A percentile compares a stretch with the other conserved stretches of the same genome.
phyloP scores from a whole-genome alignment of 345 rosid genomes.

The Brassica juncea region DNA sequence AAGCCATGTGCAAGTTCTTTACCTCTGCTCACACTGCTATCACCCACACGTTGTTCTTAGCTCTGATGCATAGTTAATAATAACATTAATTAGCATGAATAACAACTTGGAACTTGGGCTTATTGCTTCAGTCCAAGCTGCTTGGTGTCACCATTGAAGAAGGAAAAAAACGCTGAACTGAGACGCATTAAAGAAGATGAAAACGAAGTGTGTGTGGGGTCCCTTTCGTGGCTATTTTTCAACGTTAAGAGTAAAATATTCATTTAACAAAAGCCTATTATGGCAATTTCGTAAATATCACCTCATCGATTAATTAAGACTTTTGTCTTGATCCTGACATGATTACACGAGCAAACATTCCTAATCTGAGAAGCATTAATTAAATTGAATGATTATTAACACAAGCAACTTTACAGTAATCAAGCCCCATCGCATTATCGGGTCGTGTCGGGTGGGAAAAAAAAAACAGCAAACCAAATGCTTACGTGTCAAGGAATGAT shows the following conservation, averaged over 20 bases:
- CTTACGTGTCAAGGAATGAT: slow-evolving; percentile 38
- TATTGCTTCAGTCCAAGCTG: neutral
- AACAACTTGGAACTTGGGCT: neutral
- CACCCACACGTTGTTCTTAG: neutral
- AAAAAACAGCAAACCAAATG: neutral
- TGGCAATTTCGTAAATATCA: neutral
- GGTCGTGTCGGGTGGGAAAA: slow-evolving; percentile 17
- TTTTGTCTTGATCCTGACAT: neutral
- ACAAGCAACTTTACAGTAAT: slow-evolving; percentile 12
- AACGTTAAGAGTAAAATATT: neutral
- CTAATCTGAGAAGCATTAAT: slow-evolving; percentile 22
- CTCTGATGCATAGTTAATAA: neutral
- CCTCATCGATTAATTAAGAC: neutral
- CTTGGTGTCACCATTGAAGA: neutral
- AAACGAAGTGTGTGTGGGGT: neutral
- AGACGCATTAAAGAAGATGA: neutral
- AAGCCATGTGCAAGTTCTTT: neutral
- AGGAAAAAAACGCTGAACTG: neutral
- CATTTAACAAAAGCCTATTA: neutral
- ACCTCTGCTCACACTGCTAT: neutral
- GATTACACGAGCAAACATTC: slow-evolving; percentile 31
- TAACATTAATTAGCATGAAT: neutral
- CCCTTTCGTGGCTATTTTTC: neutral
- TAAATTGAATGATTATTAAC: neutral
- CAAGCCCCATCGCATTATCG: slow-evolving; percentile 18